Base-by-base conservation (phyloP, 495 filamentous ascomycete species). In the Talaromyces proteolyticus region DNA sequence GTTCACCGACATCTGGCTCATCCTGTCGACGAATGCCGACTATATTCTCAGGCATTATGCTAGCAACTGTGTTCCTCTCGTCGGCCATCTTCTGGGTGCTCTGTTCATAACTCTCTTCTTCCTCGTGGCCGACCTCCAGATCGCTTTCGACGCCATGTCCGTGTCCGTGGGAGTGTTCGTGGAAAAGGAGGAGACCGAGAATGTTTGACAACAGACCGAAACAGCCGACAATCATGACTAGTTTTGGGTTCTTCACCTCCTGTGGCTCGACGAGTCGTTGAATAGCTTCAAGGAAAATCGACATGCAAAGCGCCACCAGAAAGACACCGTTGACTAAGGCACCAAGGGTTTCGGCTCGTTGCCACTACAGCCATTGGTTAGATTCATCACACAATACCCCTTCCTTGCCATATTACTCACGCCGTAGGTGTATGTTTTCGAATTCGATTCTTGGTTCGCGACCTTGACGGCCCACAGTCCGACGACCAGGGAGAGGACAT, bases 291-390 rank as follows among this genome's bases (percentile, higher is more conserved):
- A 98, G 77, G 61, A 97, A 89, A 57, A 98, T 98, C 3, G 92
- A 90, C 37, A 97, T 69, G 69, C 94, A 97, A 16, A 98, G 77
- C 0, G 93, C 93, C 57, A 98, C 90, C 40, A 98, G 75, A 68
- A 98, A 98, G 3, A 97, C 91, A 49, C 94, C 93, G 57, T 98
- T 98, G 60, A 96, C 84, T 44, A 96, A 77, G 16, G 93, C 93
- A 61, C 93, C 93, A 6, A 98, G 78, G 16, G 95, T 96, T 75
- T 98, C 93, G n/a, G 93, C 93, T 41, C 94, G 87, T 77, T 96
- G 85, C 89, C 91, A 98, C 77, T 91, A 57, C 22, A 72, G 59
- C 37, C 47, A 65, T 46, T 20, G 21, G 53, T 66, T 41, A 62
- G 57, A 47, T 38, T 7, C 29, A n/a, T n/a, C n/a, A n/a, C n/a